phyloP scores from a whole-genome alignment of 2,329 filamentous ascomycete species.

The Botrytis squamosa region DNA sequence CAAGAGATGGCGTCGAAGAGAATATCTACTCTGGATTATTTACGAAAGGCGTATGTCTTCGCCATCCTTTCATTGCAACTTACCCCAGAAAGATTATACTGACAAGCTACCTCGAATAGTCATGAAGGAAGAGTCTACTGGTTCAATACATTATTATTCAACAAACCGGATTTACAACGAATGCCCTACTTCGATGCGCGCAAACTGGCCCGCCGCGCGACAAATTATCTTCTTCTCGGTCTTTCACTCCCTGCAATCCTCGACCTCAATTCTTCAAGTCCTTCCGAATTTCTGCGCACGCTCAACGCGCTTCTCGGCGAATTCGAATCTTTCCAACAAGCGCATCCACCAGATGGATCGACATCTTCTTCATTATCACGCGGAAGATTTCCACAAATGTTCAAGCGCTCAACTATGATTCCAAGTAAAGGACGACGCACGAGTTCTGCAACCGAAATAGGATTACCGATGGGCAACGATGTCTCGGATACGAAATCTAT shows the following conservation, averaged over 20 bases:
- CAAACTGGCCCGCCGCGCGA: slow-evolving; percentile 84
- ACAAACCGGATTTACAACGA: slow-evolving; percentile 72
- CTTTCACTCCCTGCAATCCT: slow-evolving; percentile 86
- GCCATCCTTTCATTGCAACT: background rate
- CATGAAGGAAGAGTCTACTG: slow-evolving; percentile 95
- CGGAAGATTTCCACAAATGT: slow-evolving; percentile 80
- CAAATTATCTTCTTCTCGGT: slow-evolving; percentile 89
- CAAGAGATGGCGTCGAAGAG: slow-evolving; percentile 87
- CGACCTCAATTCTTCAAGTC: slow-evolving; percentile 77
- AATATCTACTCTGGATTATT: slow-evolving; percentile 89
- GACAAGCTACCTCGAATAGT: slow-evolving; percentile 46
- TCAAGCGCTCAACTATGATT: slow-evolving; percentile 58
- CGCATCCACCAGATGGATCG: slow-evolving; percentile 75
- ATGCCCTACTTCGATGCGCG: slow-evolving; percentile 84
- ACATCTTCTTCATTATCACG: slow-evolving; percentile 65
- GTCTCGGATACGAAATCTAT: slow-evolving; percentile 48
- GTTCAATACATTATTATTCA: slow-evolving; percentile 96
- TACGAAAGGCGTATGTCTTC: slow-evolving; percentile 78
- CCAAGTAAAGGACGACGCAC: slow-evolving; percentile 57
- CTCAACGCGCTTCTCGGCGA: slow-evolving; percentile 83
- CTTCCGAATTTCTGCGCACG: slow-evolving; percentile 82
- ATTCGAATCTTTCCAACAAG: slow-evolving; percentile 89
- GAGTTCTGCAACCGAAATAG: slow-evolving; percentile 60
- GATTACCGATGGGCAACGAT: slow-evolving; percentile 51
- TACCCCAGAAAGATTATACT: background rate